A percentile compares a stretch with the other conserved stretches of the same genome.
Evolutionary conservation across 768 basidiomycete genomes (phyloP).

Genomic region (Saitozyma sp.): DNA sequence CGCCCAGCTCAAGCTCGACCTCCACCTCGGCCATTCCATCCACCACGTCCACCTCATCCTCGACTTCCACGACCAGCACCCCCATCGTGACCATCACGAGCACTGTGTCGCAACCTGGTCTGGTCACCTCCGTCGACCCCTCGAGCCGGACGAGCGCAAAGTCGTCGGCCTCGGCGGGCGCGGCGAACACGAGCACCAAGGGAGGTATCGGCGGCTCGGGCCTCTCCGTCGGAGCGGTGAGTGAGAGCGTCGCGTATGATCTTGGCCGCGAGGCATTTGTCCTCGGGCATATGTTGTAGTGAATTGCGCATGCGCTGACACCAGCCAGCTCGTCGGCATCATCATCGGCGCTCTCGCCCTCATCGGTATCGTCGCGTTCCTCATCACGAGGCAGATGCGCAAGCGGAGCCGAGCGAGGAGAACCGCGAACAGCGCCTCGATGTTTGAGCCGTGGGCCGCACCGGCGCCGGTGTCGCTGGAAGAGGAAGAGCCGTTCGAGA

Average conservation of each 20-base stretch:
- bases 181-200: constrained; percentile 8
- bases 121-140: constrained; percentile 4
- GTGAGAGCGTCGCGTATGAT: constrained; percentile 1
- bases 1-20: constrained; percentile 3
- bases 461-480: constrained; percentile 30
- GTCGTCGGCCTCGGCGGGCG: constrained; percentile 19
- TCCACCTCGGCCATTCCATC: constrained; percentile 11
- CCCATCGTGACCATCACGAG: constrained; percentile 12
- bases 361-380: constrained; percentile 26
- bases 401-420: constrained; percentile 30
- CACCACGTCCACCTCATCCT: constrained; percentile 12
- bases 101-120: constrained; percentile 10
- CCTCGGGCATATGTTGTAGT: neutral
- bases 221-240: constrained; percentile 38
- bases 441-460: constrained; percentile 43
- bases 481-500: constrained; percentile 38
- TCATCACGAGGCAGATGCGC: constrained; percentile 37
- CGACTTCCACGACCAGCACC: constrained; percentile 15
- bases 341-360: constrained; percentile 37
- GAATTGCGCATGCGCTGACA: neutral
- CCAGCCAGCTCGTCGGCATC: constrained; percentile 37
- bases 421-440: constrained; percentile 29
- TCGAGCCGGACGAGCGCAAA: constrained; percentile 11
- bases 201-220: constrained; percentile 34
- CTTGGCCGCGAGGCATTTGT: neutral